Evolutionary conservation across 257 asterid species (phyloP).

Genomic region (Ophiorrhiza pumila): DNA sequence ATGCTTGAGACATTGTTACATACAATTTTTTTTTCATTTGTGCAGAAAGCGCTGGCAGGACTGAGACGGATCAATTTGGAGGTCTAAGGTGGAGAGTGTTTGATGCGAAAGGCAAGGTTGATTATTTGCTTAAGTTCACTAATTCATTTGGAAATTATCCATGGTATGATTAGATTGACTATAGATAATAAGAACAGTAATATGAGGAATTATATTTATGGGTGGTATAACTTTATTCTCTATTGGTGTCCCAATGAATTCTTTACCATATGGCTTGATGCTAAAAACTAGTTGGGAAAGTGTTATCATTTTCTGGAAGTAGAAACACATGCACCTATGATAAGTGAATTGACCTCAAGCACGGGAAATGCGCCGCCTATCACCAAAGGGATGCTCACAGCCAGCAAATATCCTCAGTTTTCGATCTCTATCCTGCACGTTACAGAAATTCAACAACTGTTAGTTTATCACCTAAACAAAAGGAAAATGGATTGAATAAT

Average conservation of each 20-base stretch:
- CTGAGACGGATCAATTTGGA: conserved; percentile 69
- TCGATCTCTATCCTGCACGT: conserved; percentile 74
- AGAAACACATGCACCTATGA: background rate
- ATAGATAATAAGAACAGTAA: no score
- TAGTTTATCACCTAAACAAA: no score
- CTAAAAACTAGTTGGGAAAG: background rate
- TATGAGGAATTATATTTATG: no score
- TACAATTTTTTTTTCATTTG: background rate
- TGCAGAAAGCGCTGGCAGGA: conserved; percentile 90
- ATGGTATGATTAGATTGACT: background rate
- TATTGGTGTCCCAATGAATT: background rate
- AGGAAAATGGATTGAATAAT: background rate
- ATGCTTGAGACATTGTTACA: conserved; percentile 5
- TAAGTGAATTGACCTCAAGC: background rate
- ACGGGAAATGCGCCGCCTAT: no score
- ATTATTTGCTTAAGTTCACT: background rate
- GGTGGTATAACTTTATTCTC: no score
- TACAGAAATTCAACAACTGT: background rate
- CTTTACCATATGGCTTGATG: background rate
- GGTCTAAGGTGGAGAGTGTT: conserved; percentile 95
- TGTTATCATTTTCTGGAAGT: background rate
- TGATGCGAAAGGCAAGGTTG: conserved; percentile 95
- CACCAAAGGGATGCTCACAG: conserved; percentile 82
- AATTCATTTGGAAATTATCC: background rate
- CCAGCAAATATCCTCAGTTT: conserved; percentile 88